phyloP scores from a whole-genome alignment of 1,139 yeast species.

The Protomyces pachydermus region DNA sequence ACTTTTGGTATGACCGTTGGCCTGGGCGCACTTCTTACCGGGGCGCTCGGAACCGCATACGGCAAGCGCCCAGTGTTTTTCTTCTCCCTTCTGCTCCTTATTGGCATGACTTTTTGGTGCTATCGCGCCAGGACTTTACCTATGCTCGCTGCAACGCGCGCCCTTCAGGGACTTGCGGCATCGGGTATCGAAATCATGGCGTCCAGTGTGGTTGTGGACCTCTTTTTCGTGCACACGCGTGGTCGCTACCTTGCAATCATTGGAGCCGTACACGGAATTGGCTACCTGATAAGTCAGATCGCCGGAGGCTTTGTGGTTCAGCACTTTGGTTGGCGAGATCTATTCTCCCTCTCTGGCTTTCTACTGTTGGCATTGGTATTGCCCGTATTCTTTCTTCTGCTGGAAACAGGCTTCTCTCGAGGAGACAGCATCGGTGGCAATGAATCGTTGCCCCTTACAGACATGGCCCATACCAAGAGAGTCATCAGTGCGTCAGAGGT shows the following conservation, averaged over 20 bases:
- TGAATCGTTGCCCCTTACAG: background rate
- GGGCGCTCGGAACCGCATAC: background rate
- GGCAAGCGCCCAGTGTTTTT: conserved; percentile 1
- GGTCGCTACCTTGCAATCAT: background rate
- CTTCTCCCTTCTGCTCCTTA: background rate
- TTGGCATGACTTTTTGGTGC: background rate
- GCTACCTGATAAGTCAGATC: background rate
- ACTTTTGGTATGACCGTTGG: background rate
- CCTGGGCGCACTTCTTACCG: background rate
- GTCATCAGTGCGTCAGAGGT: background rate
- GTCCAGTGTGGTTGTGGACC: background rate
- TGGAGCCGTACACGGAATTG: background rate
- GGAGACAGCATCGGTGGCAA: background rate
- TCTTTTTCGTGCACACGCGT: conserved; percentile 1
- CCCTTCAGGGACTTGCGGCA: background rate
- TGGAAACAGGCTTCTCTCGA: background rate
- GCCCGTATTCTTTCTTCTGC: background rate
- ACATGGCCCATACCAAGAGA: background rate
- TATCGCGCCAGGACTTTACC: background rate
- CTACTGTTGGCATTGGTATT: background rate
- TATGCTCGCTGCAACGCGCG: background rate
- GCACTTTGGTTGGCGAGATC: background rate
- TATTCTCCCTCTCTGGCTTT: background rate
- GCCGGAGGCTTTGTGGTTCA: conserved; percentile 4
- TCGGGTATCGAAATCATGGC: background rate